A percentile compares a stretch with the other conserved stretches of the same genome.
These are phyloP conservation scores for Zoysia japonica DNA, from an alignment of 176 grass and related monocot genomes.

Conservation along the genomic window DNA sequence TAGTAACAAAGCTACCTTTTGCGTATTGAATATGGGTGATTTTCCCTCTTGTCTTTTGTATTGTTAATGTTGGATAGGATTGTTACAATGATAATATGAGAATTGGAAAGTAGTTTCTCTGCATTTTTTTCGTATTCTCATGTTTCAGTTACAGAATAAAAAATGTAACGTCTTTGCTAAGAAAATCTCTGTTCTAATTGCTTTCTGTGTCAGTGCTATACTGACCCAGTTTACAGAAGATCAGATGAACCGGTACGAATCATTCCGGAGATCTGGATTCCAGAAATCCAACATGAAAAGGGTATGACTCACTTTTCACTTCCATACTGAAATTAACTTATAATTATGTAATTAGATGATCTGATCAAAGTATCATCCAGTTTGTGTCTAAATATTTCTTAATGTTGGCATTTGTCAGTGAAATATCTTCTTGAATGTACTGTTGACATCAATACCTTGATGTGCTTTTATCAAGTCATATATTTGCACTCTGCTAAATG, in stretches of 20 bases:
- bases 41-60: neutral
- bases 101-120: neutral
- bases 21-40: neutral
- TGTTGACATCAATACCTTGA: neutral
- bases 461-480: neutral
- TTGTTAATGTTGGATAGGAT: neutral
- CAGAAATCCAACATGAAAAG: conserved; percentile 87
- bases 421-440: neutral
- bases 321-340: neutral
- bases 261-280: conserved; percentile 83
- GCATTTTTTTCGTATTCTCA: neutral
- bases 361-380: neutral
- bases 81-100: conserved; percentile 8
- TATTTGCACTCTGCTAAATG: neutral
- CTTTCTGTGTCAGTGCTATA: conserved; percentile 58
- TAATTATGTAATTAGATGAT: conserved; percentile 10
- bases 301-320: conserved; percentile 41
- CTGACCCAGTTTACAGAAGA: conserved; percentile 73
- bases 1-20: neutral
- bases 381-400: neutral
- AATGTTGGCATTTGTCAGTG: conserved; percentile 6
- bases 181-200: neutral
- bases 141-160: neutral
- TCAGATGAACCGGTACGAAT: conserved; percentile 89
- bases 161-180: neutral